These are phyloP conservation scores for Populus hybrid DNA, from an alignment of 441 rosid genomes.

Conservation along the genomic window DNA sequence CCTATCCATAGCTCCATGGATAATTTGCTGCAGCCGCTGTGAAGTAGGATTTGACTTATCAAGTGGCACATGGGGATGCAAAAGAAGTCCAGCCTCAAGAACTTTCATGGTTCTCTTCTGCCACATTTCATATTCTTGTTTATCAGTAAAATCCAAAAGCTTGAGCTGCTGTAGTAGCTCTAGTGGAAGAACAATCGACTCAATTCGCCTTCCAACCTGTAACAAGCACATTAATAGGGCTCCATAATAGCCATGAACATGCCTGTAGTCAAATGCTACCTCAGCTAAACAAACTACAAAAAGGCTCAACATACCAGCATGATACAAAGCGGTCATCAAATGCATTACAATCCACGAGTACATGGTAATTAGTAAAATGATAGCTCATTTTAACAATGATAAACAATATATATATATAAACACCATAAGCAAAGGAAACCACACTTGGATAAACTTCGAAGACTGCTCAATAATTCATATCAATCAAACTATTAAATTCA, in stretches of 20 bases:
- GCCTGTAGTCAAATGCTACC: background rate
- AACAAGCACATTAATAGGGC: conserved; percentile 7
- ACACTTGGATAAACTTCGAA: background rate
- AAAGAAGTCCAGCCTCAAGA: conserved; percentile 89
- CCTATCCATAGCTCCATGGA: conserved; percentile 67
- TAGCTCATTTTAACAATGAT: background rate
- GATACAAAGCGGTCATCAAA: background rate
- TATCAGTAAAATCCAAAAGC: conserved; percentile 78
- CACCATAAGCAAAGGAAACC: background rate
- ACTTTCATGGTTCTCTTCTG: conserved; percentile 71
- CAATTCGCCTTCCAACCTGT: conserved; percentile 89
- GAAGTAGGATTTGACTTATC: conserved; percentile 59
- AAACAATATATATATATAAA: background rate
- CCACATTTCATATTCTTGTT: conserved; percentile 86
- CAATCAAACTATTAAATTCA: background rate
- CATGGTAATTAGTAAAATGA: background rate
- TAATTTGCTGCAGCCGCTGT: conserved; percentile 70
- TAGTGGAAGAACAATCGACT: conserved; percentile 79
- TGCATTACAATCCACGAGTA: background rate
- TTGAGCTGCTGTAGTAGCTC: conserved; percentile 94
- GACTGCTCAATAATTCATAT: background rate
- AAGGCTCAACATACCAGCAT: background rate
- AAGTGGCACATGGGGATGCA: conserved; percentile 79
- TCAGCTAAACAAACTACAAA: background rate
- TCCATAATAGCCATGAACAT: background rate